phyloP scores from a whole-genome alignment of 2,329 filamentous ascomycete species.

The Endoconidiophora polonica region DNA sequence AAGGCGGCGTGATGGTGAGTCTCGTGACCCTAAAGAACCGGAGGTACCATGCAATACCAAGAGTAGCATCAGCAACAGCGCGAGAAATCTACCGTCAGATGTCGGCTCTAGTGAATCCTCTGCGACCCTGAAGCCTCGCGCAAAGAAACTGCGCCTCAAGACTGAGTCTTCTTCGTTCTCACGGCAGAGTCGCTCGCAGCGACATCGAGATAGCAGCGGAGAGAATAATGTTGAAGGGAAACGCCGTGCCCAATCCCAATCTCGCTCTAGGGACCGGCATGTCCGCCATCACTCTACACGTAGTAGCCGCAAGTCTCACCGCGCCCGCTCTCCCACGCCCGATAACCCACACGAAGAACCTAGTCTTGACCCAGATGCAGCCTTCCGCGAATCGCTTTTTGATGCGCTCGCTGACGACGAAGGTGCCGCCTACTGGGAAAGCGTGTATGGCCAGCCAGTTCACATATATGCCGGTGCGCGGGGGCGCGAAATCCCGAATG shows the following conservation, averaged over 20 bases:
- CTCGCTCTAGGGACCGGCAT: conserved; percentile 15
- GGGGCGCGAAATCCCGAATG: conserved; percentile 18
- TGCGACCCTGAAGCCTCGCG: neutral
- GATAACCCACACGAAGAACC: conserved; percentile 30
- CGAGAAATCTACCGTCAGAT: neutral
- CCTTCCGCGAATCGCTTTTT: conserved; percentile 87
- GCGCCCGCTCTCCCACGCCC: conserved; percentile 28
- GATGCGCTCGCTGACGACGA: conserved; percentile 96
- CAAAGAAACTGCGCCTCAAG: conserved; percentile 7
- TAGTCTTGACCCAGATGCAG: conserved; percentile 48
- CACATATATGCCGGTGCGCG: conserved; percentile 46
- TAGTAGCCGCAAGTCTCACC: conserved; percentile 17
- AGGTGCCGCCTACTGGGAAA: conserved; percentile 86
- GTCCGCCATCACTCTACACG: conserved; percentile 17
- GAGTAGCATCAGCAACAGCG: too few relatives aligned
- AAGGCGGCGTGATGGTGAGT: too few relatives aligned
- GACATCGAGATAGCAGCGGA: conserved; percentile 17
- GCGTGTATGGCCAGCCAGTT: conserved; percentile 89
- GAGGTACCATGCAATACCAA: too few relatives aligned
- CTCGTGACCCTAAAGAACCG: too few relatives aligned
- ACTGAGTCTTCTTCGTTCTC: neutral
- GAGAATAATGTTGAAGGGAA: neutral
- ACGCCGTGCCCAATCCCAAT: conserved; percentile 9
- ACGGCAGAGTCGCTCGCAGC: conserved; percentile 15
- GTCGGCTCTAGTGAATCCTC: neutral